Conservation (phyloP, 495 filamentous ascomycete species). For the Aspergillus diversus region DNA sequence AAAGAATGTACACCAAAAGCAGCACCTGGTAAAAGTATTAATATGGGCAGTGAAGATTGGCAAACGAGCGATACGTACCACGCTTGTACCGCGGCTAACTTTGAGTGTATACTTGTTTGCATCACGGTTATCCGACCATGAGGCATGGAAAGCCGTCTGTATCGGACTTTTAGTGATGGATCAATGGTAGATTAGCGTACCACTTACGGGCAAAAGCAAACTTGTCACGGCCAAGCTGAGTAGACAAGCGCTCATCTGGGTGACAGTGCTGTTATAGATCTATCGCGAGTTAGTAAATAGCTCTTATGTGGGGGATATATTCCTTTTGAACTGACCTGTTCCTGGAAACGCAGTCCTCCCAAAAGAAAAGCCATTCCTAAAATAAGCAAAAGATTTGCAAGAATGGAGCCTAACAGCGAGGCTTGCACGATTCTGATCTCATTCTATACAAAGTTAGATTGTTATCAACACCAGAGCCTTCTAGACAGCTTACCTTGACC, state of each 20-base stretch:
- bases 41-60: background rate
- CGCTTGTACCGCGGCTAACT: slow-evolving; percentile 87
- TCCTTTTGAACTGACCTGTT: slow-evolving; percentile 62
- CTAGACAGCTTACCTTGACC: slow-evolving; percentile 25
- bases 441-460: slow-evolving; percentile 54
- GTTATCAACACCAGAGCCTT: background rate
- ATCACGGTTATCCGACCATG: slow-evolving; percentile 62
- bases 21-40: slow-evolving; percentile 55
- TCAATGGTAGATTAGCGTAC: background rate
- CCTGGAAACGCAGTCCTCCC: slow-evolving; percentile 83
- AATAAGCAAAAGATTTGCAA: slow-evolving; percentile 86
- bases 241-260: slow-evolving; percentile 92
- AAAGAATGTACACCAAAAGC: slow-evolving; percentile 80
- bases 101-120: slow-evolving; percentile 75
- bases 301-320: background rate
- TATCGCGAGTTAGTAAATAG: slow-evolving; percentile 29
- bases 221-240: slow-evolving; percentile 88
- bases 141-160: slow-evolving; percentile 88
- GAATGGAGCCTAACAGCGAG: slow-evolving; percentile 82
- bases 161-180: background rate
- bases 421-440: slow-evolving; percentile 91
- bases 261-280: slow-evolving; percentile 93
- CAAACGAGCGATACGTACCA: slow-evolving; percentile 53
- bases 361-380: slow-evolving; percentile 88
- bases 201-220: slow-evolving; percentile 70